Evolutionary conservation across 192 early-diverging fungal genomes (phyloP).

Genomic region (Glomus cerebriforme): DNA sequence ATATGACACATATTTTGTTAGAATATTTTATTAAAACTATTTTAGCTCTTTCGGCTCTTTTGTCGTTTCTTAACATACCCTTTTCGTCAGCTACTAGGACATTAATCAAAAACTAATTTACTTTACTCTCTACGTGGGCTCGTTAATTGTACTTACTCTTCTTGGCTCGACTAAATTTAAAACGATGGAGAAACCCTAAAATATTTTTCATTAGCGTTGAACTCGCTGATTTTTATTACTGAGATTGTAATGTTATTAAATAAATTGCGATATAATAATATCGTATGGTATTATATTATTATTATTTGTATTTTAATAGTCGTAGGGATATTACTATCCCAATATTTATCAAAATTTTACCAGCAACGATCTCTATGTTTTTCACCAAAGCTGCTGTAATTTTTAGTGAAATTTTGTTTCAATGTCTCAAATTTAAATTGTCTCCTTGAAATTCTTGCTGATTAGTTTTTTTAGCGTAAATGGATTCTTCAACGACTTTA

Average conservation of each 20-base stretch:
- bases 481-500: too few relatives aligned
- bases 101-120: neutral
- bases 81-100: conserved; percentile 22
- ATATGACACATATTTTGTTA: too few relatives aligned
- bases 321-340: conserved; percentile 5
- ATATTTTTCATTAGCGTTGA: neutral
- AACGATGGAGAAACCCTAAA: neutral
- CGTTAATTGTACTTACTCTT: neutral
- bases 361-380: conserved; percentile 21
- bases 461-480: too few relatives aligned
- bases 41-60: conserved; percentile 1
- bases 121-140: neutral
- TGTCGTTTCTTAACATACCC: neutral
- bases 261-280: neutral
- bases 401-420: conserved; percentile 9
- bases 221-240: neutral
- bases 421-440: too few relatives aligned
- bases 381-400: conserved; percentile 6
- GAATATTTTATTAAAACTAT: conserved; percentile 29
- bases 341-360: conserved; percentile 23
- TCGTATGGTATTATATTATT: neutral
- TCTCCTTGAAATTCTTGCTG: too few relatives aligned
- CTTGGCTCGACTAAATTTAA: conserved; percentile 1
- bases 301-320: conserved; percentile 23
- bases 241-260: too few relatives aligned